Evolutionary conservation across 306 rosid species (phyloP), one percentile per base, ranked within the genome.

Genomic region (Lupinus albus): DNA sequence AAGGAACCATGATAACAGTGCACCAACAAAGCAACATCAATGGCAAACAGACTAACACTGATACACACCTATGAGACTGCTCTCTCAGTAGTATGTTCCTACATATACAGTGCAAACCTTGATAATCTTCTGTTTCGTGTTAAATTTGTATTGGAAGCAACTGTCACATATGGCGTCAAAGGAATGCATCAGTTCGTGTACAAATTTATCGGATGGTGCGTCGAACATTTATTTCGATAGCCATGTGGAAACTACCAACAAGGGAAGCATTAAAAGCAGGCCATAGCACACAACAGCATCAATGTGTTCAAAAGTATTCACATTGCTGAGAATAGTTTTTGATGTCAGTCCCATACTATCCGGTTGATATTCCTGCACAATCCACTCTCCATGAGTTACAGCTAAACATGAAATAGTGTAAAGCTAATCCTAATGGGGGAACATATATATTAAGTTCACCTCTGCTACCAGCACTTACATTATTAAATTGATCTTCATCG

Each of bases 241-340:
- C 93, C 82, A 84, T 10, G 80, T 68, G 46, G 87, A 83, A 73
- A 86, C 59, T 42, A 82, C 72, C 86, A 93, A 72, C 67, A 88
- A 45, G 35, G 95, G 88, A 73, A 86, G 70, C 84, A 89, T 83
- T 52, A 72, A 73, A 56, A 76, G 73, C 77, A 93, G 79, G 49
- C 96, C 87, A 39, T 82, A 88, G 72, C 58, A 70, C 85, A 93
- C 89, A 47, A 89, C 75, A 44, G 87, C 53, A 75, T 93, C 94
- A 1, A 52, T 50, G 51, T 88, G 77, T 83, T 84, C 85, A 44
- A 82, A 56, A 30, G 75, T 63, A 65, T 69, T 72, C 57, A 84
- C 57, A 67, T 61, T 82, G 56, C 73, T 36, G 58, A 73, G 75
- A 15, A 86, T 52, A 67, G 63, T 42, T 55, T 71, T 80, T 89